A percentile compares a stretch with the other conserved stretches of the same genome.
Evolutionary conservation across 2,329 filamentous ascomycete genomes (phyloP).

Genomic region (Aspergillus oerlinghausenensis): DNA sequence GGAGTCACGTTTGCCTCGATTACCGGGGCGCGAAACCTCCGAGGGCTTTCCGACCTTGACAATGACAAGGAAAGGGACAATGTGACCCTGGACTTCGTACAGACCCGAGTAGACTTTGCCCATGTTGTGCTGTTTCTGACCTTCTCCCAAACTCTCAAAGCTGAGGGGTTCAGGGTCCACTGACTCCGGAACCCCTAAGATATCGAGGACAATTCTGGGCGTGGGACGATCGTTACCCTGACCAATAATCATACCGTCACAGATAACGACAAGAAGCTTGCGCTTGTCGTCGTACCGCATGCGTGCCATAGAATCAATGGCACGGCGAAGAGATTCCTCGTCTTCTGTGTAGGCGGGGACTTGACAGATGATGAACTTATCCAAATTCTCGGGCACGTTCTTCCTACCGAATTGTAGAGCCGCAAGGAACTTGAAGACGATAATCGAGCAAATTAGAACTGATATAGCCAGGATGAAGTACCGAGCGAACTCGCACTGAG

Average conservation of each 20-base stretch:
- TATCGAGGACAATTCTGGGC: conserved; percentile 92
- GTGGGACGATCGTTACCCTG: conserved; percentile 96
- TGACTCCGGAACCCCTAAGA: conserved; percentile 87
- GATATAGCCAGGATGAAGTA: conserved; percentile 88
- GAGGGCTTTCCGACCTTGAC: conserved; percentile 90
- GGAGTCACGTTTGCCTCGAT: conserved; percentile 98
- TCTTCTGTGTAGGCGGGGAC: conserved; percentile 98
- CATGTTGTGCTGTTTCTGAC: conserved; percentile 98
- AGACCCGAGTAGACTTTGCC: conserved; percentile 96
- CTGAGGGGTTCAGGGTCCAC: conserved; percentile 93
- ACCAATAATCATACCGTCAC: conserved; percentile 99
- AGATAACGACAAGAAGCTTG: conserved; percentile 87
- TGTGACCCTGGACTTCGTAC: conserved; percentile 96
- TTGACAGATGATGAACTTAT: conserved; percentile 98
- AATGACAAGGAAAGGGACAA: conserved; percentile 93
- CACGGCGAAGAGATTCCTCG: conserved; percentile 92
- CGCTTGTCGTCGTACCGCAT: conserved; percentile 99
- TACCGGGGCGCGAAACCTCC: conserved; percentile 74
- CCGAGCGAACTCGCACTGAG: conserved; percentile 77
- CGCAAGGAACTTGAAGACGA: conserved; percentile 94
- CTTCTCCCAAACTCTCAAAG: conserved; percentile 94
- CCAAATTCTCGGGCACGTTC: conserved; percentile 88
- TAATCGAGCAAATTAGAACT: conserved; percentile 71
- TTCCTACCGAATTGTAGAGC: conserved; percentile 90
- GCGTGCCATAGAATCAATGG: conserved; percentile 89